Conservation (phyloP, 495 filamentous ascomycete genomes). For the Podospora didyma region DNA sequence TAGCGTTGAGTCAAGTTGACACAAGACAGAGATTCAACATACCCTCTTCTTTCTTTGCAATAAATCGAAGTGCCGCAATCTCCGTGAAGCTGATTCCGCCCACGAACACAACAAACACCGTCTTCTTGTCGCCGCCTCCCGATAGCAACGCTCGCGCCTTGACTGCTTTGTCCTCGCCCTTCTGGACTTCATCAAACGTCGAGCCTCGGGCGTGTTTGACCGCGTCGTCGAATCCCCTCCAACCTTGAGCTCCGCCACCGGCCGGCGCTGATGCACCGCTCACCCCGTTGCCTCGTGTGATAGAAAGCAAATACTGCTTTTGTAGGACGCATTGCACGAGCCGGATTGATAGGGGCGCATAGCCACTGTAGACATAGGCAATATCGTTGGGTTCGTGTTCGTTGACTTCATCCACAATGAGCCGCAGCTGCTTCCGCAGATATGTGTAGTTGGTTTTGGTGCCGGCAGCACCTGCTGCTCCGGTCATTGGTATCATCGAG, state of each 20-base stretch:
- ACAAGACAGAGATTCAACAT: constrained; percentile 19
- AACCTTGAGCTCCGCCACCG: constrained; percentile 66
- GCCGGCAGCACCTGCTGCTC: constrained; percentile 49
- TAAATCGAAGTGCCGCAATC: constrained; percentile 89
- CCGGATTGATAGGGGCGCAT: constrained; percentile 88
- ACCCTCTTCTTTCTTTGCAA: constrained; percentile 81
- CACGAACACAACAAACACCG: constrained; percentile 88
- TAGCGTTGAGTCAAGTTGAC: constrained; percentile 1
- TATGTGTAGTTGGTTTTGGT: constrained; percentile 87
- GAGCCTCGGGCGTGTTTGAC: constrained; percentile 79
- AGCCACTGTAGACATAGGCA: constrained; percentile 95
- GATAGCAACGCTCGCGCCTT: constrained; percentile 82
- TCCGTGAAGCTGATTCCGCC: constrained; percentile 94
- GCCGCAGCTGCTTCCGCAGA: constrained; percentile 74
- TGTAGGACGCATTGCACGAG: constrained; percentile 94
- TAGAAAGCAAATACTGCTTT: constrained; percentile 73
- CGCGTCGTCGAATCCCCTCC: constrained; percentile 86
- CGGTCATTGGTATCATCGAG: constrained; percentile 64
- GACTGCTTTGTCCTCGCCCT: constrained; percentile 88
- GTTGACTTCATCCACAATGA: constrained; percentile 95
- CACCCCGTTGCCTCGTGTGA: constrained; percentile 55
- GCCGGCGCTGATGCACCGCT: constrained; percentile 44
- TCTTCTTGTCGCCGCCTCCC: constrained; percentile 69
- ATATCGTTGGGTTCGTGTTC: constrained; percentile 96
- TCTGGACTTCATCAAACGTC: constrained; percentile 89